Evolutionary conservation across 345 rosid species (phyloP), one percentile per base, ranked within the genome.

Genomic region (Citrus mangshanensis): DNA sequence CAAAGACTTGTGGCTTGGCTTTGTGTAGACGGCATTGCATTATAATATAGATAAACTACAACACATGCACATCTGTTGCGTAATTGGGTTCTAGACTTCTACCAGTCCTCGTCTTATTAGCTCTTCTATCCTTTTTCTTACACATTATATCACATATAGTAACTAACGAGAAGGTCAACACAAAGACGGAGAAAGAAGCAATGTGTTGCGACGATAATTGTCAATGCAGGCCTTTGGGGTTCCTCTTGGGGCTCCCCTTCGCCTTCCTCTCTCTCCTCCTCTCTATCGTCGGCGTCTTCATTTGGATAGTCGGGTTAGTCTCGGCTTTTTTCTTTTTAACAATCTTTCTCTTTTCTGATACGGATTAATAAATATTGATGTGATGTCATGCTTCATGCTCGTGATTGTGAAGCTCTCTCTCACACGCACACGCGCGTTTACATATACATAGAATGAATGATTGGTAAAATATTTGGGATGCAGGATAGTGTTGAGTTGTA

Each of bases 181-280:
- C 8, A 12, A 8, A 27, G 65, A 8, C 55, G n/a, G 58, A 34
- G 64, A 7, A 68, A 58, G 30, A 62, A 79, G 83, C 49, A 27
- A 83, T 84, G 89, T 85, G 86, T 51, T 84, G 88, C 30, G 82
- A 81, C 28, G 91, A 88, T 32, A 84, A 85, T 35, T 84, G 91
- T 66, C 77, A 86, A 42, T 92, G 94, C 89, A 84, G 92, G 82
- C 90, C 92, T 5, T 55, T 90, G 22, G 93, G 91, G n/a, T 90
- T 92, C 79, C 88, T 92, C 18, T 56, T 90, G 74, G 92, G 91
- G 70, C 86, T 90, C 30, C 96, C 96, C 58, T 92, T 89, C 64
- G 91, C 92, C 77, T 88, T 92, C 72, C 86, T 90, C 38, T 74
- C 93, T 46, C 78, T 90, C 63, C 69, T 90, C 70, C 75, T 92